Conservation (phyloP, 2,329 filamentous ascomycete genomes). For the Sclerotinia spermophila region DNA sequence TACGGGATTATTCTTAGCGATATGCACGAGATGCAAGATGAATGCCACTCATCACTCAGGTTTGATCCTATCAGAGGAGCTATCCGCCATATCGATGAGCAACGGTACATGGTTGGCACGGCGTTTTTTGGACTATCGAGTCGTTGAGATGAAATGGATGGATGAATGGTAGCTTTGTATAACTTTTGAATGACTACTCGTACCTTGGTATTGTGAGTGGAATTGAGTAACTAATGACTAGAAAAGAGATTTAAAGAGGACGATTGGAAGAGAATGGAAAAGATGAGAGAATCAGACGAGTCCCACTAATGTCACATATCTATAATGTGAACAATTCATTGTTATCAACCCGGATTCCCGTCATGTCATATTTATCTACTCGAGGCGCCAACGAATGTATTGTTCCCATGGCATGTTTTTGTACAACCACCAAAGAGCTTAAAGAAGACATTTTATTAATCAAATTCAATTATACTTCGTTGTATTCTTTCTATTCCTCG, state of each 20-base stretch:
- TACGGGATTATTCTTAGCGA: conserved; percentile 15
- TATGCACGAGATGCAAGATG: conserved; percentile 14
- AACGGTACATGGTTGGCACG: conserved; percentile 11
- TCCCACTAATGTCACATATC: background rate
- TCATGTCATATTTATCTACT: background rate
- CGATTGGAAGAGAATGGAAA: background rate
- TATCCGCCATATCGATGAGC: background rate
- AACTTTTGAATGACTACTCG: background rate
- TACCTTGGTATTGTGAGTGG: background rate
- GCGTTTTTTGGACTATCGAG: background rate
- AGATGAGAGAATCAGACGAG: background rate
- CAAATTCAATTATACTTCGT: background rate
- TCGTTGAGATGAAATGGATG: background rate
- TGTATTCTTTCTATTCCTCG: background rate
- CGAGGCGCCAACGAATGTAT: background rate
- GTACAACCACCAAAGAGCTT: background rate
- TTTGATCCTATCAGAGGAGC: conserved; percentile 5
- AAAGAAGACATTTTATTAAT: background rate
- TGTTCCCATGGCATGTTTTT: background rate
- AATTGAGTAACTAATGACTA: background rate
- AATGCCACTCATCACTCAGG: background rate
- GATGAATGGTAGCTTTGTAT: background rate
- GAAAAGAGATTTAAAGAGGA: background rate
- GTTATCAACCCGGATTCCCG: background rate
- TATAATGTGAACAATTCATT: background rate